These are phyloP conservation scores for Lachancea mirantina DNA, from an alignment of 805 yeast species.

Conservation along the genomic window DNA sequence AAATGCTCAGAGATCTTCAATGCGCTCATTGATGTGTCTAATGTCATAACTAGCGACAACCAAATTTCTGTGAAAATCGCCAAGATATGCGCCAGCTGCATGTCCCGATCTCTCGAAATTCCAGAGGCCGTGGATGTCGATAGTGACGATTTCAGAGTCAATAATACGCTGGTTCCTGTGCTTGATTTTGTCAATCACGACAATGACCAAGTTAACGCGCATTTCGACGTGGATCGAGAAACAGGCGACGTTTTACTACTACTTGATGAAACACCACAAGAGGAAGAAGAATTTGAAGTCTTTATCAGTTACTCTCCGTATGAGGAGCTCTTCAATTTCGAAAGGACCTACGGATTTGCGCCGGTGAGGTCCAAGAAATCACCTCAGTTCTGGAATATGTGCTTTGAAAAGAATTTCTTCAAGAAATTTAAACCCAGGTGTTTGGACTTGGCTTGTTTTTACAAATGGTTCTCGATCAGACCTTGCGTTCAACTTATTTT, in stretches of 20 bases:
- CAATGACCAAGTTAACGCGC: conserved; percentile 40
- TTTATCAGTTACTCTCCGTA: conserved; percentile 39
- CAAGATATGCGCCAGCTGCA: conserved; percentile 39
- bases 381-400: conserved; percentile 12
- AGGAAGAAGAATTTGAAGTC: conserved; percentile 28
- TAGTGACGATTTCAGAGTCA: conserved; percentile 38
- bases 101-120: conserved; percentile 58
- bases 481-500: conserved; percentile 37
- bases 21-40: conserved; percentile 2
- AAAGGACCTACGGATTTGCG: conserved; percentile 41
- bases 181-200: conserved; percentile 64
- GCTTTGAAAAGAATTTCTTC: conserved; percentile 17
- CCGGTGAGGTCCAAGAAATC: conserved; percentile 24
- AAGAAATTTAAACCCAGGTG: conserved; percentile 1
- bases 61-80: conserved; percentile 5
- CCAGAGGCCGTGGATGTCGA: conserved; percentile 36
- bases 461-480: conserved; percentile 33
- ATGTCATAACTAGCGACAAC: neutral
- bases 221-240: conserved; percentile 50
- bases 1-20: conserved; percentile 1
- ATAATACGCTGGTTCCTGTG: conserved; percentile 55
- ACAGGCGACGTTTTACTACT: conserved; percentile 39
- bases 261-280: conserved; percentile 5
- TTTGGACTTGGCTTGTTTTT: conserved; percentile 20
- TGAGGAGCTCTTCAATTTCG: conserved; percentile 37